Base-by-base conservation (phyloP, 345 rosid species). In the Streptanthus diversifolius region DNA sequence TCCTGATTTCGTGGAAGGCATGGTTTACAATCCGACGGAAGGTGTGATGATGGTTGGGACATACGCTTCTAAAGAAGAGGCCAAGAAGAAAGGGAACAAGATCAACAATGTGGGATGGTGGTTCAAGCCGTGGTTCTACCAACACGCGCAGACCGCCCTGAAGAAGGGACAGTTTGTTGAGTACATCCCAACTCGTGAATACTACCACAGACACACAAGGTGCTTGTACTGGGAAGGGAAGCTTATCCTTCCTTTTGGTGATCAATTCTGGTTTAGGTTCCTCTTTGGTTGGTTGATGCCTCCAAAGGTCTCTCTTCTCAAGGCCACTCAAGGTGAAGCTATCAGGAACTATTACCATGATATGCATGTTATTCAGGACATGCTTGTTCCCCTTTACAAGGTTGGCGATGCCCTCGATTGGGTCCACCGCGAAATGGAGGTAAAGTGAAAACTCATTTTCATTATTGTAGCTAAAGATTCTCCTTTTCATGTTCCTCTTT, bases 151-250 rank as follows among this genome's bases (percentile, higher is more conserved):
- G 66, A 92, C 77, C 22, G 91, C 99, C 0, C 63, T 95, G 27
- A 85, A 87, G 81, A 90, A 49, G 70, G 99, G 98, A 24, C 92
- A 95, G 85, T 95, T 92, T 66, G 90, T 87, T 1, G 99, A 95
- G 82, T 92, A 92, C 83, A 92, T 92, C n/a, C 99, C 99, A 0
- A 92, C 99, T 17, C 77, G 98, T 63, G 96, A 95, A 14, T 95
- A 88, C 77, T 95, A 95, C 71, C 99, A 95, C 80, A 87, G 99
- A 81, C 99, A 95, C 83, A 92, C 98, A 1, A 85, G 99, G 70
- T 92, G 88, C 66, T 85, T 95, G 84, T 92, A 95, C 77, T 95
- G 99, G 99, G 99, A 95, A 80, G 99, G 99, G 47, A 95, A 95
- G 83, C 97, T 95, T 55, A 95, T 95, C 59, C 98, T 95, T 79